Base-by-base conservation (phyloP, 129 eudicot genomes). In the Apium graveolens region DNA sequence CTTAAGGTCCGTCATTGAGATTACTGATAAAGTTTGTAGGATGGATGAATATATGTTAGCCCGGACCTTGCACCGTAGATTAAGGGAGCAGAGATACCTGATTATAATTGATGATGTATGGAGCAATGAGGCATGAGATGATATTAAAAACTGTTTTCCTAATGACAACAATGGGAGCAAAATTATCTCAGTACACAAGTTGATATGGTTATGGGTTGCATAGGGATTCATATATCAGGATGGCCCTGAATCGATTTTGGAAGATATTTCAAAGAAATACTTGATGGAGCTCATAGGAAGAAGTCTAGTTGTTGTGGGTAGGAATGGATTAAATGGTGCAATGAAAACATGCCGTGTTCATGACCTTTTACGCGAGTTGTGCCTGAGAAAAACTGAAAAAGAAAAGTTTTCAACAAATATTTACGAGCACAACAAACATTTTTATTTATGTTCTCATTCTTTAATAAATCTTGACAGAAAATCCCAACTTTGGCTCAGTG, bases 291-390 rank as follows among this genome's bases (percentile, higher is more conserved):
- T 35, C 4, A 35, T 35, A 1, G 38, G 38, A 35, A 35, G 38
- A 35, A 35, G 38, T 4, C 38, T 35, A 4, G 38, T 35, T 35
- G 38, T 35, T 35, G 38, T 35, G 4, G 38, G 38, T 42, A 75
- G 44, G 17, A 71, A 69, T 63, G 73, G 81, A 26, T 77, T 77
- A 5, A 43, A 35, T 37, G 87, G 82, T 14, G 80, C 76, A 41
- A 39, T 83, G 20, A 88, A 81, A 81, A 60, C 86, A 1, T 82
- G 81, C 31, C 80, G 79, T 49, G 35, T 88, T 41, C 91, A 88
- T 83, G 87, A 83, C 74, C 81, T 88, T 41, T 55, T 85, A 70
- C 81, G 78, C 32, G 86, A 83, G 32, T 76, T 88, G 11, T 81
- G 87, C 76, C 20, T 37, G 37, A 82, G 60, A 13, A 84, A 79